Conservation (phyloP, 768 basidiomycete genomes). For the Hirschioporus abietinus region DNA sequence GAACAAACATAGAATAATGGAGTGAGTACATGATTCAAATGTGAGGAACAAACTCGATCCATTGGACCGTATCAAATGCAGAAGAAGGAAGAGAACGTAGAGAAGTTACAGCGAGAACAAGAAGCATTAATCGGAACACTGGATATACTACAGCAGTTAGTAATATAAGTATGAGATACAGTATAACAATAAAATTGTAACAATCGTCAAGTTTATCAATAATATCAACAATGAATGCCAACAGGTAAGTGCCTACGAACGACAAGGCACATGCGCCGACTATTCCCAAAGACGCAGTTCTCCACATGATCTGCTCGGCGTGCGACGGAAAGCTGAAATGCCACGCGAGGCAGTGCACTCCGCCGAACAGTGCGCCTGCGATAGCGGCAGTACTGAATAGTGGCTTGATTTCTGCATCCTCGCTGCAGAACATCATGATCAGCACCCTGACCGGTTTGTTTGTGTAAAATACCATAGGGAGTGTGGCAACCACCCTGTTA, state of each 20-base stretch:
- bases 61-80: not conserved
- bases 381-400: not conserved
- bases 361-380: constrained; percentile 19
- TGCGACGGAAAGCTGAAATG: constrained; percentile 17
- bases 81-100: not conserved
- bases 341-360: constrained; percentile 26
- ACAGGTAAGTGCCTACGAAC: not conserved
- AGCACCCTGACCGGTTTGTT: constrained; percentile 30
- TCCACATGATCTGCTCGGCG: constrained; percentile 22
- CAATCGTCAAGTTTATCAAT: too few species aligned
- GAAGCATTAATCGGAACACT: not conserved
- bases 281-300: constrained; percentile 17
- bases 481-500: too few species aligned
- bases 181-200: not conserved
- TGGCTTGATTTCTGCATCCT: not conserved
- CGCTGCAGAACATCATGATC: not conserved
- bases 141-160: not conserved
- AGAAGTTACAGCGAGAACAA: constrained; percentile 5
- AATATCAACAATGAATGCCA: too few species aligned
- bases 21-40: not conserved
- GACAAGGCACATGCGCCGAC: not conserved
- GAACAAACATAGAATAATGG: too few species aligned
- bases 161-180: not conserved
- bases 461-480: too few species aligned
- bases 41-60: constrained; percentile 2